Percentiles rank a stretch among this genome's conserved stretches.
phyloP scores from a whole-genome alignment of 345 rosid species.

The Bruguiera sexangula region DNA sequence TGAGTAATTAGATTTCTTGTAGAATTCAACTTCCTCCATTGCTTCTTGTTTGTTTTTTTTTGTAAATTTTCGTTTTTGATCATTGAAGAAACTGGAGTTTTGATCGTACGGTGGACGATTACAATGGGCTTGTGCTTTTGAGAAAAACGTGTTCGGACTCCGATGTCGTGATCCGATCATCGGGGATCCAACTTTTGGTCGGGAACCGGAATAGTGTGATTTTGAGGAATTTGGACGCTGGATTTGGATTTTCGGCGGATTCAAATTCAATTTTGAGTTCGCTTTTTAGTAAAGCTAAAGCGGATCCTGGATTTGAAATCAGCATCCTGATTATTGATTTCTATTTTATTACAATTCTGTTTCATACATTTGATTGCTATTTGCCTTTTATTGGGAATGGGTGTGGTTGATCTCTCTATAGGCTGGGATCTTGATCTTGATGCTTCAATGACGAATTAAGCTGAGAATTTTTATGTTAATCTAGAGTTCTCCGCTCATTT shows the following conservation, averaged over 20 bases:
- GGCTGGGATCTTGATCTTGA: slow-evolving; percentile 24
- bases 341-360: not conserved
- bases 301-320: slow-evolving; percentile 1
- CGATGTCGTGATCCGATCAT: slow-evolving; percentile 42
- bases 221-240: slow-evolving; percentile 1
- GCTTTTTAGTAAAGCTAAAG: not conserved
- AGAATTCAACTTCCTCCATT: not conserved
- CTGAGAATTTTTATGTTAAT: not conserved
- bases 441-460: not conserved
- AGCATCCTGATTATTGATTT: not conserved
- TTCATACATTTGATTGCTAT: not conserved
- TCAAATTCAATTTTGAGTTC: not conserved
- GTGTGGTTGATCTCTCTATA: slow-evolving; percentile 12
- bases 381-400: not conserved
- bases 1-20: slow-evolving; percentile 2
- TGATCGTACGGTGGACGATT: not conserved
- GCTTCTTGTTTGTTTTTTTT: not conserved
- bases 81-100: slow-evolving; percentile 18
- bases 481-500: not conserved
- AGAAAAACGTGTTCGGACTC: slow-evolving; percentile 7
- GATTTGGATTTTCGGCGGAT: not conserved
- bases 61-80: not conserved
- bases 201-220: not conserved
- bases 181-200: slow-evolving; percentile 8
- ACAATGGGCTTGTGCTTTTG: slow-evolving; percentile 12